Percentiles rank a stretch among this genome's conserved stretches.
phyloP scores from a whole-genome alignment of 2,329 filamentous ascomycete species.

The Lecanoromycetidae sp. region DNA sequence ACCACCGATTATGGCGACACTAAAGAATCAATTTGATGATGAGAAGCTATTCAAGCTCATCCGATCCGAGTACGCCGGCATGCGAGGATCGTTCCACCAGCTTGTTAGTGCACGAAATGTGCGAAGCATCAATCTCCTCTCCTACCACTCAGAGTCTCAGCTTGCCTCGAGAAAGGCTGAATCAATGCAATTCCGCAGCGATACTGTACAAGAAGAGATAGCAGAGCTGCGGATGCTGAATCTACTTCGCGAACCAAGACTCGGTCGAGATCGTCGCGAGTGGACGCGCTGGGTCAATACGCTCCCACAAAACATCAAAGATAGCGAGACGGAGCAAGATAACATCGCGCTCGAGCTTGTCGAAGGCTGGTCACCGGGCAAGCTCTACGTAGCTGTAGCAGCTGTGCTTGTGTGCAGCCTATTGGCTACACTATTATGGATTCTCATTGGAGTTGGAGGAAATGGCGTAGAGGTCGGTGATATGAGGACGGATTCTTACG shows the following conservation, averaged over 20 bases:
- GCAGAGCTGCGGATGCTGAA: conserved; percentile 5
- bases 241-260: conserved; percentile 8
- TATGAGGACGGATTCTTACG: not conserved
- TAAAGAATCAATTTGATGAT: conserved; percentile 13
- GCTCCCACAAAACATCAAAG: conserved; percentile 7
- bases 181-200: not conserved
- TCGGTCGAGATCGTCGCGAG: conserved; percentile 1
- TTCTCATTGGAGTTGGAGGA: conserved; percentile 2
- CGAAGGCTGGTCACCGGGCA: conserved; percentile 13
- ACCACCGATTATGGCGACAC: not conserved
- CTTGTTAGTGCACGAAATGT: conserved; percentile 12
- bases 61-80: conserved; percentile 1
- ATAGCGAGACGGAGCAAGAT: not conserved
- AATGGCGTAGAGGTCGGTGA: not conserved
- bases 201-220: conserved; percentile 8
- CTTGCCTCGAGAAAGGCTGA: conserved; percentile 7
- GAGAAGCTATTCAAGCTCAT: conserved; percentile 14
- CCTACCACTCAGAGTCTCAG: conserved; percentile 10
- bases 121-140: conserved; percentile 7
- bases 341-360: conserved; percentile 14
- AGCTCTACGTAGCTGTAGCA: conserved; percentile 3
- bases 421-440: conserved; percentile 13
- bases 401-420: conserved; percentile 11
- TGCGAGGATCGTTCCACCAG: conserved; percentile 7
- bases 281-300: conserved; percentile 10